Evolutionary conservation across 2,329 filamentous ascomycete species (phyloP).

Genomic region (Aspergillus fischeri): DNA sequence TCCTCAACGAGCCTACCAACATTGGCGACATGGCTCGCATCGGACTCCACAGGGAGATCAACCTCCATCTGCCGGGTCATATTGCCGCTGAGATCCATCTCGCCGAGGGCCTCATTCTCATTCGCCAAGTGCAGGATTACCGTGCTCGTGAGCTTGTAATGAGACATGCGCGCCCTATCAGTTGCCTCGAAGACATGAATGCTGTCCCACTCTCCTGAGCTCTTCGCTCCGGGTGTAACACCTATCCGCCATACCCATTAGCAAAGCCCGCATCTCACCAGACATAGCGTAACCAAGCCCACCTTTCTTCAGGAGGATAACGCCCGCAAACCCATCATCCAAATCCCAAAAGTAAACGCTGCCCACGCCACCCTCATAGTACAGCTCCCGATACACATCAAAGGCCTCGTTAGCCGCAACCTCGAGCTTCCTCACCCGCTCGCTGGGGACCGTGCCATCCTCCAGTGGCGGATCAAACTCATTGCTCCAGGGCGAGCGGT

Average conservation of each 20-base stretch:
- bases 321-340: constrained; percentile 95
- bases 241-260: constrained; percentile 40
- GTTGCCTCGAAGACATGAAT: constrained; percentile 98
- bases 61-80: constrained; percentile 96
- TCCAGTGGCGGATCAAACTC: constrained; percentile 91
- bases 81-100: constrained; percentile 91
- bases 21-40: constrained; percentile 92
- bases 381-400: constrained; percentile 90
- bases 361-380: constrained; percentile 89
- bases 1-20: constrained; percentile 93
- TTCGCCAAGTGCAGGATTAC: constrained; percentile 86
- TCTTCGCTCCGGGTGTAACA: constrained; percentile 62
- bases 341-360: constrained; percentile 98
- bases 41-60: constrained; percentile 82
- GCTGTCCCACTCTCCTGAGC: constrained; percentile 88
- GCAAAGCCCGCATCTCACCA: neutral
- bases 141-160: constrained; percentile 97
- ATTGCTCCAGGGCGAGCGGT: constrained; percentile 98
- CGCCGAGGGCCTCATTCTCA: constrained; percentile 64
- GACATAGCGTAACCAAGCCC: constrained; percentile 27
- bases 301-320: constrained; percentile 94
- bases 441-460: constrained; percentile 83
- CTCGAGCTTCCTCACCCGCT: constrained; percentile 90
- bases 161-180: constrained; percentile 83
- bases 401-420: constrained; percentile 91